Base-by-base conservation (phyloP, 129 eudicot species). In the Apium graveolens region DNA sequence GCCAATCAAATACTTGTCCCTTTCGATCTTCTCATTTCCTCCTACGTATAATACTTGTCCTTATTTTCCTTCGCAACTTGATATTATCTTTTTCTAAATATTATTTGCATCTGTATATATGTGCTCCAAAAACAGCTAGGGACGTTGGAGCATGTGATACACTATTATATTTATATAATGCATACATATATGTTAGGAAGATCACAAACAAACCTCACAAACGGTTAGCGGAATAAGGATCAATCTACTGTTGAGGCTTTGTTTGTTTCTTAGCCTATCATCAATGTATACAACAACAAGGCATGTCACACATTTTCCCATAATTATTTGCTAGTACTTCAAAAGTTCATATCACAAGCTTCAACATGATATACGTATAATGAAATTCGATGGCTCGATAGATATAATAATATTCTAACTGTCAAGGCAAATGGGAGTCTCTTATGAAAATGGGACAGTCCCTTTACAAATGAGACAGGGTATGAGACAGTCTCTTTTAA, bases 21-120 rank as follows among this genome's bases (percentile, higher is more conserved):
- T 57, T 57, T 57, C 32, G 66, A 57, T 57, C 66, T 57, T 57
- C 66, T 57, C 66, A 57, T 57, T n/a, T 57, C 66, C 27, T 57
- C 31, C 13, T 57, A 9, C 66, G 32, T 57, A 11, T 29, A 29
- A 57, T 53, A 20, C 62, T 5, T 53, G 27, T 53, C 62, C 27
- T 63, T 63, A 21, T 63, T 65, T 29, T 29, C 35, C 38, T 11
- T 11, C 17, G 29, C 38, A 31, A 65, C 20, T 65, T 65, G 37
- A 63, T 32, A 66, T 66, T 57, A 57, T 57, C n/a, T 57, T n/a
- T 48, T n/a, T 1, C 65, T 21, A 24, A 24, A n/a, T n/a, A 57
- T 7, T 24, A 55, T 57, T n/a, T 16, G 32, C 66, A 57, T n/a
- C 68, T 60, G 26, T 57, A 55, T 57, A 60, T 57, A 55, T 57